Evolutionary conservation across 805 yeast species (phyloP).

Genomic region (Cyberlindnera bimundalis): DNA sequence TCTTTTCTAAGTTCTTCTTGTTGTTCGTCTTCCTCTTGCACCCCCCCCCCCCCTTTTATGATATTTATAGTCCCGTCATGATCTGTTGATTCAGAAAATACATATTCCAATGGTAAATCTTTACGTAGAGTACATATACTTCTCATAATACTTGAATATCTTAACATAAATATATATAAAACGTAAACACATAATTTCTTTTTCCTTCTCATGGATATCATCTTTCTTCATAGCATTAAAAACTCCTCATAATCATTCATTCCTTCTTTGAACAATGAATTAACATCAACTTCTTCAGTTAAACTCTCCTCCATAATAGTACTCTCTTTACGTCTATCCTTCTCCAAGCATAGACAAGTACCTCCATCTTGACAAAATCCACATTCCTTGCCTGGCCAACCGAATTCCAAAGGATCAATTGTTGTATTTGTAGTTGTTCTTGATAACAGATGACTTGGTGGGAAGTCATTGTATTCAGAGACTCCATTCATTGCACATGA

Average conservation of each 20-base stretch:
- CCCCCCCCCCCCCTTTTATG: neutral
- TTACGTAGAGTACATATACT: too few relatives aligned
- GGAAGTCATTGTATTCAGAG: neutral
- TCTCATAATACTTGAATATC: neutral
- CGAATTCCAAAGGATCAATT: slow-evolving; percentile 16
- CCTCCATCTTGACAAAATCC: slow-evolving; percentile 18
- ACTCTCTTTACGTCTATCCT: slow-evolving; percentile 1
- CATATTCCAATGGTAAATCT: neutral
- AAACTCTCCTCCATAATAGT: slow-evolving; percentile 4
- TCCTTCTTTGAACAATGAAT: slow-evolving; percentile 1
- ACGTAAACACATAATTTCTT: slow-evolving; percentile 1
- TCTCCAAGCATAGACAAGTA: slow-evolving; percentile 18
- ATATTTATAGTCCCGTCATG: too few relatives aligned
- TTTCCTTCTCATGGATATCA: neutral
- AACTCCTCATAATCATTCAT: slow-evolving; percentile 17
- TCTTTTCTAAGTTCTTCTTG: slow-evolving; percentile 15
- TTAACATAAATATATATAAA: neutral
- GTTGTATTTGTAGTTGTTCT: slow-evolving; percentile 24
- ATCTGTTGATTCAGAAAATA: neutral
- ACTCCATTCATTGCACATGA: neutral
- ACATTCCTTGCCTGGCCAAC: slow-evolving; percentile 17
- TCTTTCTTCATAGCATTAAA: slow-evolving; percentile 12
- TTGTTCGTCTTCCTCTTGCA: neutral
- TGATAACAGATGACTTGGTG: slow-evolving; percentile 2
- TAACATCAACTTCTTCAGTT: slow-evolving; percentile 8